These are phyloP conservation scores for Tuber indicum DNA, from an alignment of 495 filamentous ascomycete genomes.

Conservation along the genomic window DNA sequence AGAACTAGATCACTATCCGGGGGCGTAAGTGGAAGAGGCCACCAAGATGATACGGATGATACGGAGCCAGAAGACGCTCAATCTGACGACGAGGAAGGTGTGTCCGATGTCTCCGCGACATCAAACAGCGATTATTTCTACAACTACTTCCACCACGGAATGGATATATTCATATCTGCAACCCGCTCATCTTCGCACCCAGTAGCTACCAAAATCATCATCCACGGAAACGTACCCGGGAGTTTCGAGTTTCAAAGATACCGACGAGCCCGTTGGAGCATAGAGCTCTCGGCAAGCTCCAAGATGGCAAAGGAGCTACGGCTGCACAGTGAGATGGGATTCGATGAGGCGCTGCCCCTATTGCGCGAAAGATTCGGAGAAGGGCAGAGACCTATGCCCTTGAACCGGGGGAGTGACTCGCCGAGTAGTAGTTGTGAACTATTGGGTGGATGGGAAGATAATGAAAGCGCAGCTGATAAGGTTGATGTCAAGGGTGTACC, in stretches of 20 bases:
- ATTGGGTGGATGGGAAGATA: conserved; percentile 84
- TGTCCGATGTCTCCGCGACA: conserved; percentile 45
- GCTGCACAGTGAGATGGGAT: conserved; percentile 70
- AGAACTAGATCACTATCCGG: conserved; percentile 49
- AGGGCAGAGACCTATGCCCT: conserved; percentile 68
- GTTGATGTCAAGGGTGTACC: conserved; percentile 32
- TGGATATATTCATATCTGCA: conserved; percentile 85
- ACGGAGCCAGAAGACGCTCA: conserved; percentile 76
- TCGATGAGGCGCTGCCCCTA: conserved; percentile 59
- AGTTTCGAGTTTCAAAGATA: conserved; percentile 96
- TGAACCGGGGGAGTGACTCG: conserved; percentile 86
- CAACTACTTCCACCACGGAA: conserved; percentile 92
- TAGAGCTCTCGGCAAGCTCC: conserved; percentile 52
- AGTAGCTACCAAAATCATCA: conserved; percentile 79
- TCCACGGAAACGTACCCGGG: conserved; percentile 90
- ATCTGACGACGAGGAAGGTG: conserved; percentile 66
- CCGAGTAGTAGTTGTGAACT: conserved; percentile 86
- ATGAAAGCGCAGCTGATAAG: conserved; percentile 43
- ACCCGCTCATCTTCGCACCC: conserved; percentile 56
- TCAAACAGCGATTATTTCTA: conserved; percentile 74
- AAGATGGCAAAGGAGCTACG: conserved; percentile 28
- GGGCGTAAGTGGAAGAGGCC: conserved; percentile 44
- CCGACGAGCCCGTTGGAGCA: conserved; percentile 79
- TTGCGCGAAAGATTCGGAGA: conserved; percentile 62
- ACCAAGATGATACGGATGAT: conserved; percentile 52